Base-by-base conservation (phyloP, 768 basidiomycete species). In the Pulveroboletus frians region DNA sequence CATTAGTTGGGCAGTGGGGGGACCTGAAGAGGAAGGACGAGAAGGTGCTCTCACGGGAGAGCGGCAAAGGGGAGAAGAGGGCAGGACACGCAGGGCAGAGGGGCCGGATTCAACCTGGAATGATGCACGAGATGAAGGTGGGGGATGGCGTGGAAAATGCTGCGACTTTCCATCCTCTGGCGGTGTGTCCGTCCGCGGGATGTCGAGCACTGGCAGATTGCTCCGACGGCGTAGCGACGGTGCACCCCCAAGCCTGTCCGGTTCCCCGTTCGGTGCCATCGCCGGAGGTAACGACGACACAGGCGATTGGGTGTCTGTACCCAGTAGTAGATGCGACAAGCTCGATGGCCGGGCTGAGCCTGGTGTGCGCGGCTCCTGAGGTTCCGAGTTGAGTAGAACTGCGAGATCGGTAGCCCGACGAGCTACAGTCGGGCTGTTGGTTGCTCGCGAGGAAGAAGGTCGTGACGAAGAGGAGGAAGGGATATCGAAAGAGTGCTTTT, bases 321-420 rank as follows among this genome's bases (percentile, higher is more conserved):
- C 64, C 29, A 66, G 60, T 5, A 74, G 56, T 18, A 74, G 57
- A 52, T 74, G 73, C 1, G 73, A 71, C 52, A 74, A 56, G 39
- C 73, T 73, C 31, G 80, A 78, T 35, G 77, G 68, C 9, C 62
- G 63, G 37, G 71, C 67, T 36, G 70, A 67, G 52, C 47, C 61
- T 57, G 62, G 57, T 54, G 71, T 58, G 59, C 69, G 50, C 56
- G 67, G 69, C 18, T 69, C 67, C 39, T 64, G 69, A n/a, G 76
- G 66, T 52, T 77, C 77, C 52, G 77, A 75, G 70, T 89, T 88
- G 67, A 89, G 81, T 21, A 90, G 76, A 37, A 84, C 79, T 35
- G 87, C 77, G n/a, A 90, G 76, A 69, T 84, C 83, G 26, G 87
- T 90, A 9, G 86, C 84, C 21, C 87, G 76, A 49, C 84, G 76